These are phyloP conservation scores for Brachypodium distachyon DNA, from an alignment of 202 grass and related monocot species.

Conservation along the genomic window DNA sequence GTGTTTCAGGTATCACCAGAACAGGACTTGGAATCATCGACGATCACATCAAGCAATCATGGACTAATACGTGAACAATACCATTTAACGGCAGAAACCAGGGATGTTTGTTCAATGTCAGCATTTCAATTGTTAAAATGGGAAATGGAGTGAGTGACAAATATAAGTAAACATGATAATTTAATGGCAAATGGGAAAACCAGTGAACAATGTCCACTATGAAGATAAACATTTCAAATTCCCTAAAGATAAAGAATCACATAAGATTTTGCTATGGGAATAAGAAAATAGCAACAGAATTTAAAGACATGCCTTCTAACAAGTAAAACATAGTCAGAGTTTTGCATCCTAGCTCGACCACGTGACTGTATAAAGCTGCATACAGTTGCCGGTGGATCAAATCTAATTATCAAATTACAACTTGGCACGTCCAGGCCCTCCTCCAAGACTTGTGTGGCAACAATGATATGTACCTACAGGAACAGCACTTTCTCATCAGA, in stretches of 20 bases:
- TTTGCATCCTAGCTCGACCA: conserved; percentile 64
- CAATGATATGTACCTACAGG: conserved; percentile 73
- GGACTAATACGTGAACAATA: neutral
- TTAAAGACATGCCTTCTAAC: conserved; percentile 38
- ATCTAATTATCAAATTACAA: conserved; percentile 78
- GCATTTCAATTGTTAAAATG: neutral
- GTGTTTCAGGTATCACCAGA: neutral
- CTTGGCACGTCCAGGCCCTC: conserved; percentile 78
- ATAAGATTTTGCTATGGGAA: neutral
- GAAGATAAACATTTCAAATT: neutral
- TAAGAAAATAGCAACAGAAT: neutral
- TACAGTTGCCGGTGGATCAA: conserved; percentile 60
- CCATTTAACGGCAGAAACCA: neutral
- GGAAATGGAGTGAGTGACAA: neutral
- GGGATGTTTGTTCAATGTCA: neutral
- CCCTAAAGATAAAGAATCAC: neutral
- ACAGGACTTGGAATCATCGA: neutral
- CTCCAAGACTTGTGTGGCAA: conserved; percentile 70
- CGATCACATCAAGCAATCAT: neutral
- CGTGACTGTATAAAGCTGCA: conserved; percentile 87
- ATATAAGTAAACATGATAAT: neutral
- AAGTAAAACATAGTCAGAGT: conserved; percentile 67
- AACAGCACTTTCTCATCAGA: conserved; percentile 14
- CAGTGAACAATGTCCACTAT: neutral
- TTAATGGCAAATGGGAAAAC: neutral